Percentiles rank a stretch among this genome's conserved stretches.
Conservation (phyloP, 2,329 filamentous ascomycete genomes). For the Phaeosphaeriaceae sp. region DNA sequence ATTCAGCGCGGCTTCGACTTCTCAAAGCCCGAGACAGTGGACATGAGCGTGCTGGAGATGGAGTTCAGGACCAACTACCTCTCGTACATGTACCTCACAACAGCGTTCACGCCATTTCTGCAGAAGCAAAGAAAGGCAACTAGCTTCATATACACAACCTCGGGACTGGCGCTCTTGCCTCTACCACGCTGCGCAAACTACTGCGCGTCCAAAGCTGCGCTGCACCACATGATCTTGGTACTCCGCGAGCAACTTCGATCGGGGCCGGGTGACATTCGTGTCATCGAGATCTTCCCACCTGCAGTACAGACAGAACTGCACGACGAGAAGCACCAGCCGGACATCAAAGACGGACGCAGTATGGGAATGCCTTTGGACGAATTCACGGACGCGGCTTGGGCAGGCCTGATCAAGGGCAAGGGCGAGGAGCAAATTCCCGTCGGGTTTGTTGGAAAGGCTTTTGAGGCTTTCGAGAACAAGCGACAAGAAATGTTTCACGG, state of each 20-base stretch:
- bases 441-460: conserved; percentile 52
- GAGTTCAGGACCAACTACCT: conserved; percentile 63
- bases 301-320: conserved; percentile 66
- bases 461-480: conserved; percentile 57
- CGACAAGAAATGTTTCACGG: conserved; percentile 52
- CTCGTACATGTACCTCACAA: conserved; percentile 58
- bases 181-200: conserved; percentile 60
- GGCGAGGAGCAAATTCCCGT: conserved; percentile 63
- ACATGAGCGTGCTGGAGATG: conserved; percentile 52
- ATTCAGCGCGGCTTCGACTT: conserved; percentile 61
- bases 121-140: conserved; percentile 55
- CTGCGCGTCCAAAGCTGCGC: conserved; percentile 63
- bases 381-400: conserved; percentile 61
- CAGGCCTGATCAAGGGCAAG: conserved; percentile 54
- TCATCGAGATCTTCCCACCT: conserved; percentile 65
- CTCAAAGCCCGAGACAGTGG: conserved; percentile 56
- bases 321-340: conserved; percentile 63
- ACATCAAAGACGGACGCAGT: conserved; percentile 58
- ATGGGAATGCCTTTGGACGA: conserved; percentile 64
- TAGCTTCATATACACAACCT: conserved; percentile 58
- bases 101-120: conserved; percentile 59
- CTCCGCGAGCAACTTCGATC: conserved; percentile 60
- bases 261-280: conserved; percentile 56
- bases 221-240: conserved; percentile 62
- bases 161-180: conserved; percentile 60